Evolutionary conservation across 257 asterid species (phyloP), one percentile per base, ranked within the genome.

Genomic region (Solanum tacnaense): DNA sequence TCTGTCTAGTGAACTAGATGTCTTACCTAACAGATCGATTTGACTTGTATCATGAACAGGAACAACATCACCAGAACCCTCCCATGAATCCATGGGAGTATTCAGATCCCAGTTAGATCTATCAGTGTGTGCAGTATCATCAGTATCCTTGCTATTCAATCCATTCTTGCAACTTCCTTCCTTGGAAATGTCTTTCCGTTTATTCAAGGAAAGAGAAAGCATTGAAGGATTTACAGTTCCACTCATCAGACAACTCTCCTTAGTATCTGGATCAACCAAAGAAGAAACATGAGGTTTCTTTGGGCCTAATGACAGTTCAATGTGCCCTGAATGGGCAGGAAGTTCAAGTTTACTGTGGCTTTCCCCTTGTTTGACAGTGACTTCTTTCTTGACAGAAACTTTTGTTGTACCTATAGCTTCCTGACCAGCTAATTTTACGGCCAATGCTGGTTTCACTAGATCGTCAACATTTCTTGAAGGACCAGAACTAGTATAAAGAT

Each of bases 61-160:
- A 56, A 56, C 65, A 87, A 89, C 91, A 89, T 36, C 27, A 58
- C 75, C 85, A 88, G 98, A 91, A 83, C 93, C 90, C 89, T 92
- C 98, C 98, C 98, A 96, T 21, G 91, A 93, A 91, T 96, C 98
- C 94, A 96, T 95, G 16, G 94, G 92, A 13, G 95, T 94, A 88
- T 96, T 96, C 92, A 96, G 89, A 92, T 96, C 98, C 99, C 98
- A 96, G 82, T 91, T 93, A 38, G 98, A 92, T 88, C 98, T 87
- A 88, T 93, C 89, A 87, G 95, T 72, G 88, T 76, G 83, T 8
- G 49, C 68, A 29, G 20, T 49, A 82, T 29, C 89, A 35, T 29
- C 88, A 87, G 67, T 70, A 88, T 88, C 87, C 75, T 39, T 89
- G 31, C 81, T 72, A 41, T 88, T 88, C 15, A 68, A 35, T 39